Evolutionary conservation across 1,284 basidiomycete species (phyloP), one percentile per base, ranked within the genome.

Genomic region (Cerrena zonata): DNA sequence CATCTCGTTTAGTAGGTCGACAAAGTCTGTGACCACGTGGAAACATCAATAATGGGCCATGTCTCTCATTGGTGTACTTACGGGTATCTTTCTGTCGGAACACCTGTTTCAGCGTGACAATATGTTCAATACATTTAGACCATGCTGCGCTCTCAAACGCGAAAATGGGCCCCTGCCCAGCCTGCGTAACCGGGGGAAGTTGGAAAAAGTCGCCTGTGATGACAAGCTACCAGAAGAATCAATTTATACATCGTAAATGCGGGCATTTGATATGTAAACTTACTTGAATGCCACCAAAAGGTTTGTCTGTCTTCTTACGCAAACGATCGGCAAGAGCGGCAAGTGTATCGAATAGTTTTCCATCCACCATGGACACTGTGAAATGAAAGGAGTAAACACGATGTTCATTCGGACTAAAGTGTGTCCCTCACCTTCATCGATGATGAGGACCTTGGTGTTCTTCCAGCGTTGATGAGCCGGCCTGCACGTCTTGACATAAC

Each of bases 191-290:
- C 0, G 96, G 95, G 1, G 96, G 96, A 4, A 99, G 75, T 67
- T 99, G 94, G 70, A 92, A 96, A 70, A 98, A 99, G 65, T 99
- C 94, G 21, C 94, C 94, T 1, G 92, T 94, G 12, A 96, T 77
- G 54, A 94, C 81, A 53, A 99, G 71, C 85, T 86, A 67, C 0
- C 15, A 26, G 38, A 30, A 12, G 5, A 25, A 5, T 24, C 15
- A 27, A 24, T 7, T 5, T 10, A 21, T 23, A 22, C 46, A 27
- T 11, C 5, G 25, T 25, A 41, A 49, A 19, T 11, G 11, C 4
- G 24, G 25, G 23, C 27, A 19, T 34, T 5, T 36, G 43, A 11
- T 2, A 4, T 34, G 34, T 19, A 45, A 43, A 50, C 69, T 22
- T 37, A 89, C 89, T 76, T 95, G 93, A 27, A 99, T 94, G 1